A percentile compares a stretch with the other conserved stretches of the same genome.
Evolutionary conservation across 352 stramenopile species (phyloP).

Genomic region (Phytophthora sp.): DNA sequence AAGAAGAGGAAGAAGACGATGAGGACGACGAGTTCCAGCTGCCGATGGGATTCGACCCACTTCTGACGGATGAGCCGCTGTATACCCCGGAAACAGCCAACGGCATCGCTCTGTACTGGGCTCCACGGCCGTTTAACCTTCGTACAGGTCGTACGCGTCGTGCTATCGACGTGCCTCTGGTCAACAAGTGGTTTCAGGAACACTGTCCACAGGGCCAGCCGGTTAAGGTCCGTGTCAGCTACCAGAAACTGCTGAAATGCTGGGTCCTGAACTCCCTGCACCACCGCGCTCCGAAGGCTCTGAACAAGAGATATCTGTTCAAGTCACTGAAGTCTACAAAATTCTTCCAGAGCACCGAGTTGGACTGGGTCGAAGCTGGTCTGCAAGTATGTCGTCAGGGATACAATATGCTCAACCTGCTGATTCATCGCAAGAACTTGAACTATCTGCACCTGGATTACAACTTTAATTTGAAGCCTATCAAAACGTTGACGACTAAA

Average conservation of each 20-base stretch:
- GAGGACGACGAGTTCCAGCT: slow-evolving; percentile 91
- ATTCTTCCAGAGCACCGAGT: slow-evolving; percentile 99
- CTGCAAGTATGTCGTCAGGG: slow-evolving; percentile 98
- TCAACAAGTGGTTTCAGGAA: slow-evolving; percentile 99
- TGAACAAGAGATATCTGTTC: slow-evolving; percentile 99
- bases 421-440: slow-evolving; percentile 99
- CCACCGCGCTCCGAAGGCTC: slow-evolving; percentile 90
- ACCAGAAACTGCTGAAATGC: slow-evolving; percentile 99
- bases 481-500: slow-evolving; percentile 99
- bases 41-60: slow-evolving; percentile 87
- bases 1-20: slow-evolving; percentile 64
- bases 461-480: slow-evolving; percentile 99
- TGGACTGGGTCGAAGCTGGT: slow-evolving; percentile 99
- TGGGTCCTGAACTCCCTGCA: slow-evolving; percentile 99
- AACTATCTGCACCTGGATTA: slow-evolving; percentile 99
- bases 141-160: slow-evolving; percentile 95
- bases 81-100: slow-evolving; percentile 96
- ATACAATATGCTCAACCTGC: slow-evolving; percentile 99
- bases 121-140: slow-evolving; percentile 97
- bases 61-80: slow-evolving; percentile 93
- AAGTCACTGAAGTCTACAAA: slow-evolving; percentile 99
- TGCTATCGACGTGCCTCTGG: slow-evolving; percentile 97
- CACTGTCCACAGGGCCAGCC: slow-evolving; percentile 98
- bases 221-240: slow-evolving; percentile 99
- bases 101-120: slow-evolving; percentile 99